phyloP scores from a whole-genome alignment of 1,139 yeast species.

The Pichia sp. region DNA sequence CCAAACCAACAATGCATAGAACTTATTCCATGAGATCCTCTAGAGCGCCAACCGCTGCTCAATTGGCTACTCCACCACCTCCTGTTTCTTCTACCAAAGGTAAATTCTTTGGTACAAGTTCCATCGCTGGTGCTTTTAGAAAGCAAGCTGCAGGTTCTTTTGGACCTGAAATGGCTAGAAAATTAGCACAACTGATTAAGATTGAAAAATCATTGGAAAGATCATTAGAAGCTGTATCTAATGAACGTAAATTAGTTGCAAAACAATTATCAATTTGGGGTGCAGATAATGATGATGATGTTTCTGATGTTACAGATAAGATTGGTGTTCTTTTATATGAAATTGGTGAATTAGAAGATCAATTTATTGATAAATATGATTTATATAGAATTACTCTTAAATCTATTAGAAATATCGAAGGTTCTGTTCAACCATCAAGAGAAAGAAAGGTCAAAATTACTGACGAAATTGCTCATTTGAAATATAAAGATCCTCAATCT shows the following conservation, averaged over 20 bases:
- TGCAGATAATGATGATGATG: conserved; percentile 96
- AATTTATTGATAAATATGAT: conserved; percentile 95
- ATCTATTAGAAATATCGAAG: conserved; percentile 92
- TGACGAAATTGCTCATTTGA: conserved; percentile 94
- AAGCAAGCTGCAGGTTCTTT: conserved; percentile 87
- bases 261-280: conserved; percentile 97
- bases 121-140: conserved; percentile 62
- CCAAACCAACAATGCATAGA: conserved; percentile 68
- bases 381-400: conserved; percentile 95
- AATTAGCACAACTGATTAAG: conserved; percentile 84
- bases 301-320: conserved; percentile 94
- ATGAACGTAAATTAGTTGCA: conserved; percentile 95
- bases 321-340: conserved; percentile 93
- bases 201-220: conserved; percentile 96
- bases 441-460: conserved; percentile 97
- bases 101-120: conserved; percentile 86
- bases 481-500: conserved; percentile 97
- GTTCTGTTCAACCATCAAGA: conserved; percentile 96
- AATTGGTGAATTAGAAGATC: conserved; percentile 97
- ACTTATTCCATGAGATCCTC: conserved; percentile 92
- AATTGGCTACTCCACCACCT: conserved; percentile 90
- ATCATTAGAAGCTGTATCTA: conserved; percentile 85
- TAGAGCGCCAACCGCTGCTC: conserved; percentile 96
- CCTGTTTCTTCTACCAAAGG: conserved; percentile 88
- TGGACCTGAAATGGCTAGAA: conserved; percentile 93